Conservation (phyloP, 2,329 filamentous ascomycete species). For the Xylaria sp. region DNA sequence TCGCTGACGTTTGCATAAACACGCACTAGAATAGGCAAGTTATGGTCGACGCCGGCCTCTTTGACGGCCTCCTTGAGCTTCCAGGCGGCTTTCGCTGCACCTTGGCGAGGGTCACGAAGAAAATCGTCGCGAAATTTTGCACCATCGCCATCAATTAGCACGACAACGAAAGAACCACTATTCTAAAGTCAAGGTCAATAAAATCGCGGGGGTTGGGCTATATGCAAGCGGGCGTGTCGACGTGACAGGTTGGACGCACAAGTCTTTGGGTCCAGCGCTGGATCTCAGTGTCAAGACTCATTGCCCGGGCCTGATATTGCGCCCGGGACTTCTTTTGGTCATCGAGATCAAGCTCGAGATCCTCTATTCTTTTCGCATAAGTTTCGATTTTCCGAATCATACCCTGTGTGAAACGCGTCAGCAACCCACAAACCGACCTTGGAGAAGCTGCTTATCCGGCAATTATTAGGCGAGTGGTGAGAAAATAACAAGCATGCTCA, state of each 20-base stretch:
- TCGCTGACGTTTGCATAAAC: slow-evolving; percentile 35
- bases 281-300: slow-evolving; percentile 23
- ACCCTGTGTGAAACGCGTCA: slow-evolving; percentile 20
- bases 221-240: not conserved
- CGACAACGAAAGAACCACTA: slow-evolving; percentile 31
- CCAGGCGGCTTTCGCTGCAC: slow-evolving; percentile 30
- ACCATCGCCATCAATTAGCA: slow-evolving; percentile 34
- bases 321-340: slow-evolving; percentile 28
- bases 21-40: slow-evolving; percentile 31
- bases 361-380: slow-evolving; percentile 25
- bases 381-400: slow-evolving; percentile 27
- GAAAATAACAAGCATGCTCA: slow-evolving; percentile 14
- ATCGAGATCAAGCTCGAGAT: slow-evolving; percentile 29
- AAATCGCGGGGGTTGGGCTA: slow-evolving; percentile 1
- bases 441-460: not conserved
- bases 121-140: slow-evolving; percentile 34
- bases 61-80: slow-evolving; percentile 32
- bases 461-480: not conserved
- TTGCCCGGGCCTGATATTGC: slow-evolving; percentile 24
- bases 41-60: slow-evolving; percentile 23
- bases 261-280: slow-evolving; percentile 22
- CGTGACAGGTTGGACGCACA: slow-evolving; percentile 21
- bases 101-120: slow-evolving; percentile 27
- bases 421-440: not conserved
- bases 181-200: slow-evolving; percentile 22